Conservation (phyloP, 1,284 basidiomycete species). For the Agaricales sp. region DNA sequence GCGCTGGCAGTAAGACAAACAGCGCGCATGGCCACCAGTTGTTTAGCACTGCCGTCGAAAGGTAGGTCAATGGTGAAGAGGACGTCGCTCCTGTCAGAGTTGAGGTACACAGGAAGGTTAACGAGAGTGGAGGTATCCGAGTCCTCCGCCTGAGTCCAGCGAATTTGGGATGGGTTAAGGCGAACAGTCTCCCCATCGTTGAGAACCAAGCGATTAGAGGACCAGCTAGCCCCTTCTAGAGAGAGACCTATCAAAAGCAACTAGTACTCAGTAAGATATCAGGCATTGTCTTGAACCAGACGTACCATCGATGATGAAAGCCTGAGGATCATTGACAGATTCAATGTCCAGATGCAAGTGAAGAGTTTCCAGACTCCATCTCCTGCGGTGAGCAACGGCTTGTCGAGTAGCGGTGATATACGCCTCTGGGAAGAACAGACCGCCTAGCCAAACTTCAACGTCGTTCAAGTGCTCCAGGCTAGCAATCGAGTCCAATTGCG, state of each 20-base stretch:
- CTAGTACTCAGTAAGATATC: slow-evolving; percentile 7
- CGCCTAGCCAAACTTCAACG: slow-evolving; percentile 83
- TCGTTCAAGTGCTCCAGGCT: slow-evolving; percentile 54
- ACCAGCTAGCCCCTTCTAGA: slow-evolving; percentile 80
- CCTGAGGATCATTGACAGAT: slow-evolving; percentile 58
- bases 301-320: slow-evolving; percentile 79
- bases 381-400: slow-evolving; percentile 82
- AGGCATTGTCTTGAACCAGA: no score
- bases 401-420: slow-evolving; percentile 93
- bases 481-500: slow-evolving; percentile 74
- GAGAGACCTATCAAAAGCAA: slow-evolving; percentile 50
- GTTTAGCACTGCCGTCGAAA: slow-evolving; percentile 54
- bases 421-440: slow-evolving; percentile 91
- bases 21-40: slow-evolving; percentile 69
- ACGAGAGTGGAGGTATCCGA: slow-evolving; percentile 34
- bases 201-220: slow-evolving; percentile 52
- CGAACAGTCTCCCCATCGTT: slow-evolving; percentile 77
- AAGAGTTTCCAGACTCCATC: slow-evolving; percentile 88
- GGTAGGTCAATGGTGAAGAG: slow-evolving; percentile 80
- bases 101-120: slow-evolving; percentile 87
- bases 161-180: slow-evolving; percentile 70
- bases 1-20: slow-evolving; percentile 73
- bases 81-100: slow-evolving; percentile 82
- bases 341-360: slow-evolving; percentile 74
- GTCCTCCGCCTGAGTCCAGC: slow-evolving; percentile 72